These are phyloP conservation scores for Cucurbita moschata DNA, from an alignment of 306 rosid genomes.

Conservation along the genomic window DNA sequence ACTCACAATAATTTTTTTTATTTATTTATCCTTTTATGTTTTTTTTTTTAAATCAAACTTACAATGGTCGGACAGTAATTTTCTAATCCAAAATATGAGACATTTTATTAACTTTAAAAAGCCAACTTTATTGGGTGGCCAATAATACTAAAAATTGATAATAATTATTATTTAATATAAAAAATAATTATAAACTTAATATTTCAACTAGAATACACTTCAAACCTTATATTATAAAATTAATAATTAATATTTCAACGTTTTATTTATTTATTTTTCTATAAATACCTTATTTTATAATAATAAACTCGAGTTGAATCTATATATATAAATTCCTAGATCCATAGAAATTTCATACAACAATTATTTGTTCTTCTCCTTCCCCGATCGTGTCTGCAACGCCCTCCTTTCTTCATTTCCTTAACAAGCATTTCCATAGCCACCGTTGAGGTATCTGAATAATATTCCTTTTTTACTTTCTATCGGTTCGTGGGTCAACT, in stretches of 20 bases:
- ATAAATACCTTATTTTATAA: neutral
- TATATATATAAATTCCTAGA: neutral
- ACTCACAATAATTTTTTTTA: too few species aligned
- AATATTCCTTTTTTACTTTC: neutral
- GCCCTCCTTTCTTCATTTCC: neutral
- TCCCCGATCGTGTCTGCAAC: too few species aligned
- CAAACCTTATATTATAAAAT: neutral
- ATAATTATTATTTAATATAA: neutral
- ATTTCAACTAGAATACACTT: neutral
- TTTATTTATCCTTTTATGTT: too few species aligned
- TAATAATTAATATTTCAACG: neutral
- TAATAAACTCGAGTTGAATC: neutral
- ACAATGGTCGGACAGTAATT: too few species aligned
- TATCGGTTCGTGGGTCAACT: neutral
- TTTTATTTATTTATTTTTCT: neutral
- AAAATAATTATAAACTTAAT: neutral
- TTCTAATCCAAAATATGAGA: neutral
- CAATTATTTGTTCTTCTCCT: too few species aligned
- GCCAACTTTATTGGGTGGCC: neutral
- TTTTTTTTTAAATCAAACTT: too few species aligned
- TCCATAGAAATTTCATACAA: neutral
- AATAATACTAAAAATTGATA: neutral
- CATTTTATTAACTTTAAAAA: neutral
- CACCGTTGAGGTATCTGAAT: neutral
- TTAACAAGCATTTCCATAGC: neutral